Base-by-base conservation (phyloP, 257 asterid species). In the Plantago elongata region DNA sequence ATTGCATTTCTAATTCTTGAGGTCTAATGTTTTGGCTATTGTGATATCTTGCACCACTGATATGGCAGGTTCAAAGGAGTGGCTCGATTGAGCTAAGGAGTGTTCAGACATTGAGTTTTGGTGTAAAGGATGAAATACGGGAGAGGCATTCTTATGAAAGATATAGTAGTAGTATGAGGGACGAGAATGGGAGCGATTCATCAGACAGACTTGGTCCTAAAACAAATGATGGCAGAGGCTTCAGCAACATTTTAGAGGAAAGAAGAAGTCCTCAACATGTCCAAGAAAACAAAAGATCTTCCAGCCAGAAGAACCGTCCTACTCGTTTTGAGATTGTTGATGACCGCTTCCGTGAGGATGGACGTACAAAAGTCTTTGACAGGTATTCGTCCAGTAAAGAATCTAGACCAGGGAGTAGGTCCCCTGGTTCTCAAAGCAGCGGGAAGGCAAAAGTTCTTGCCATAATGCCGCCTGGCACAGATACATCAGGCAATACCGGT, bases 341-440 rank as follows among this genome's bases (percentile, higher is more conserved):
- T 69, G 97, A 92, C 68, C 80, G 99, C 78, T 86, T 83, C 49
- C 83, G 95, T 27, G 96, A 92, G 5, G 88, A 84, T 56, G 92
- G 89, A 51, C 62, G 69, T 58, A 83, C 73, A 64, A 84, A 69
- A 67, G 73, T 27, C 46, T 78, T 68, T 49, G 93, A 74, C 4
- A 72, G 88, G 73, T 34, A 57, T 62, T 54, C 79, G 5, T 54
- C 80, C 5, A 45, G 27, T 49, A 68, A 59, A 59, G 91, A 74
- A 5, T 15, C 78, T 44, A 77, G 79, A 70, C 56, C 65, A 9
- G 66, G 62, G 54, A 81, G 83, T 54, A 66, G 75, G 65, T 88
- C 96, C 2, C 83, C 94, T 11, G 63, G 40, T 51, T 66, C 89
- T 57, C 63, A 17, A 15, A 74, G 57, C 59, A 45, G 44, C 16